These are phyloP conservation scores for Colletotrichum viniferum DNA, from an alignment of 2,329 filamentous ascomycete species.

Conservation along the genomic window DNA sequence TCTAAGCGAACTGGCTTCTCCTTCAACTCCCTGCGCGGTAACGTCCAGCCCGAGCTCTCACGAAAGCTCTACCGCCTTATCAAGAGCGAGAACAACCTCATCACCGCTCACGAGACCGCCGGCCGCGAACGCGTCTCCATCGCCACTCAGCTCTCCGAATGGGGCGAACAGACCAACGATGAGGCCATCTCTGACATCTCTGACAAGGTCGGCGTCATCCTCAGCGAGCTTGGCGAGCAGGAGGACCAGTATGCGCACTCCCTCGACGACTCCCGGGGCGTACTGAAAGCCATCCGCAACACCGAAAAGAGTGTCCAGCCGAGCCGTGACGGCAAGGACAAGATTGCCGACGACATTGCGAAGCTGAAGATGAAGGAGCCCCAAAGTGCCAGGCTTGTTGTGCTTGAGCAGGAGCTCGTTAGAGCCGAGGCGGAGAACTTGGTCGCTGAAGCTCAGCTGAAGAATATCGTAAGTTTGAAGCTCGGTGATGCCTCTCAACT, in stretches of 20 bases:
- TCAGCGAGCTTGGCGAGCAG: conserved; percentile 92
- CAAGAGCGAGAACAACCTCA: conserved; percentile 91
- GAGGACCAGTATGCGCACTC: conserved; percentile 88
- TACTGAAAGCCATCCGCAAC: conserved; percentile 92
- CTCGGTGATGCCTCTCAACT: neutral
- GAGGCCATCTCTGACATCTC: conserved; percentile 87
- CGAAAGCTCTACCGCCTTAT: conserved; percentile 90
- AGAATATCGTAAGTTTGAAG: conserved; percentile 77
- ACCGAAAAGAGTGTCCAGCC: conserved; percentile 96
- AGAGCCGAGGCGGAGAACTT: conserved; percentile 94
- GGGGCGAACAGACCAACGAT: conserved; percentile 91
- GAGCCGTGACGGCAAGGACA: conserved; percentile 82
- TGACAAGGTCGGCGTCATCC: conserved; percentile 92
- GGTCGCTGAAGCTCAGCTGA: conserved; percentile 94
- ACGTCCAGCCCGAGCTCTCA: conserved; percentile 85
- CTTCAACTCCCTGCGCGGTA: conserved; percentile 84
- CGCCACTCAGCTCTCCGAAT: conserved; percentile 90
- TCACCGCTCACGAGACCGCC: conserved; percentile 82
- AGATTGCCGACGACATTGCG: conserved; percentile 91
- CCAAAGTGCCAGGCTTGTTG: conserved; percentile 78
- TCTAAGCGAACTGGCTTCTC: conserved; percentile 61
- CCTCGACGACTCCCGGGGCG: conserved; percentile 80
- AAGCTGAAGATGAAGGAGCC: conserved; percentile 93
- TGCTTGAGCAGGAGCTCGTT: conserved; percentile 94
- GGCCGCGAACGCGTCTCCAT: conserved; percentile 84